These are phyloP conservation scores for Zymoseptoria crescenta DNA, from an alignment of 2,329 filamentous ascomycete genomes.

Conservation along the genomic window DNA sequence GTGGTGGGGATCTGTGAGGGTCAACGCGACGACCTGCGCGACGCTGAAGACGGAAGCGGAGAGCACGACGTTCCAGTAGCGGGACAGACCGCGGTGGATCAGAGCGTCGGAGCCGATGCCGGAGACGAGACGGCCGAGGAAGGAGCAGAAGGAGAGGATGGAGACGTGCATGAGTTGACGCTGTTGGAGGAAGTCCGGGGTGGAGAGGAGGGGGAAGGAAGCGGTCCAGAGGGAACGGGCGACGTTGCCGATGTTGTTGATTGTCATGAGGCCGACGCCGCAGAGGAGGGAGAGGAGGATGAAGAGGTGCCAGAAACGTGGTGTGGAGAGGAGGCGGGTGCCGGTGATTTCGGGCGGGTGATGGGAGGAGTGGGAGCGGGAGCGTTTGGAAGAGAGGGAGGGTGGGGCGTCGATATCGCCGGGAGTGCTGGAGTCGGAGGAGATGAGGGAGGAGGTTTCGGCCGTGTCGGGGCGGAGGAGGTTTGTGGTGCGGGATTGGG, in stretches of 20 bases:
- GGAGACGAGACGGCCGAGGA: constrained; percentile 63
- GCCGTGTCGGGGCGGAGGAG: constrained; percentile 40
- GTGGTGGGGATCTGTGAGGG: constrained; percentile 66
- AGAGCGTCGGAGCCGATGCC: constrained; percentile 87
- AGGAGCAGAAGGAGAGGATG: constrained; percentile 83
- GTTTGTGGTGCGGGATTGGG: constrained; percentile 6
- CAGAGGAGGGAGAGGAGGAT: constrained; percentile 81
- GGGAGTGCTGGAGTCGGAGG: constrained; percentile 45
- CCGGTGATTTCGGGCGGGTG: constrained; percentile 81
- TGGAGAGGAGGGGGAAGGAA: constrained; percentile 36
- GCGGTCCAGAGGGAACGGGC: constrained; percentile 77
- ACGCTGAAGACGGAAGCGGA: constrained; percentile 70
- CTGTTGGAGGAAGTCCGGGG: constrained; percentile 60
- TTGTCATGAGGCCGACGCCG: constrained; percentile 94
- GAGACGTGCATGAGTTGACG: constrained; percentile 89
- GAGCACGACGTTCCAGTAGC: constrained; percentile 82
- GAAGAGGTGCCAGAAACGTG: constrained; percentile 90
- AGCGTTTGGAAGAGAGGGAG: constrained; percentile 2
- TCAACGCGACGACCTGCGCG: constrained; percentile 70
- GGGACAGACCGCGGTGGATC: constrained; percentile 66
- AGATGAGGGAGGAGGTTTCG: constrained; percentile 75
- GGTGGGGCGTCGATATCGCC: constrained; percentile 43
- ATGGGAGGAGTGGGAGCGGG: constrained; percentile 29
- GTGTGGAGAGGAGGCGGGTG: constrained; percentile 58
- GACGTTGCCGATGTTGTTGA: constrained; percentile 96